Base-by-base conservation (phyloP, 768 basidiomycete species). In the Mycena venus region DNA sequence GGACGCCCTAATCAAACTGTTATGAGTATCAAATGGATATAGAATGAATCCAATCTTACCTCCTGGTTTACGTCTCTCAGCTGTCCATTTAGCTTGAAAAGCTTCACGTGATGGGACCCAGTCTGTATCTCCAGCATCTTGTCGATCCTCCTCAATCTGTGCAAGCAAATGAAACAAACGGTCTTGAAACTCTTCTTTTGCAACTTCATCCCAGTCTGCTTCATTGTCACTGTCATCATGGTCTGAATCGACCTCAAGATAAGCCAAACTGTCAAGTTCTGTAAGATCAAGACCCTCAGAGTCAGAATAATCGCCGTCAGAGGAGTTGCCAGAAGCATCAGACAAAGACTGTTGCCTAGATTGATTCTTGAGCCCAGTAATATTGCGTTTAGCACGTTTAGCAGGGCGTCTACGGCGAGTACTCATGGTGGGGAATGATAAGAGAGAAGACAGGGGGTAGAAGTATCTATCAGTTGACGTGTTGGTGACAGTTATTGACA, bases 321-420 rank as follows among this genome's bases (percentile, higher is more conserved):
- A 56, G 55, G 55, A 56, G 31, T 56, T 56, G 31, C 17, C 21
- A 32, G 31, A 56, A 56, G 55, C 55, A 29, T 56, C 55, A 34
- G 31, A 31, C 34, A 31, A 56, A n/a, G n/a, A n/a, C n/a, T n/a
- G n/a, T n/a, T n/a, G n/a, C n/a, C n/a, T n/a, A n/a, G n/a, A n/a
- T n/a, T 32, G 61, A 23, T 63, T 47, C 42, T 63, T 44, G 61
- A 63, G n/a, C n/a, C n/a, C n/a, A n/a, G 4, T 36, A 49, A 64
- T 51, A 34, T 64, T 64, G 38, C 14, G 44, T 64, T 64, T 64
- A 19, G 62, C 47, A 64, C 44, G 62, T 27, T 64, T 64, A 19
- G 21, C 32, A 9, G 62, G 62, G 58, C 32, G 9, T 59, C 58
- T 34, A 36, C 34, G 34, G 3, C 34, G 1, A 23, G 19, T 1